phyloP scores from a whole-genome alignment of 1,284 basidiomycete species.

The Pseudozyma pruni region DNA sequence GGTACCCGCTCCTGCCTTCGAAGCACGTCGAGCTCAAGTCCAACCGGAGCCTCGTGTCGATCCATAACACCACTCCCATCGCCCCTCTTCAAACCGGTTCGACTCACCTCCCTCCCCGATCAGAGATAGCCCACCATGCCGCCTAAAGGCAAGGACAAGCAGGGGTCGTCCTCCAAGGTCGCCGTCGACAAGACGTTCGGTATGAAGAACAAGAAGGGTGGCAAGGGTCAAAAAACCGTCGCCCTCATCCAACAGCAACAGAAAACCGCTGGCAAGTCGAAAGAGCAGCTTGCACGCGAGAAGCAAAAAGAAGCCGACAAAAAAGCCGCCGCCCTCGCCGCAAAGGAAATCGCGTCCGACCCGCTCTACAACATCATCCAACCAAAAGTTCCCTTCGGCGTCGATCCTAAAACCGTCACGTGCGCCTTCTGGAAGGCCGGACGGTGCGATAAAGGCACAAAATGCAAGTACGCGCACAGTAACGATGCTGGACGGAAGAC shows the following conservation, averaged over 20 bases:
- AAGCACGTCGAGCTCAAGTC: too few species aligned
- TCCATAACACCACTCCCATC: too few species aligned
- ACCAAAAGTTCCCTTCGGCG: constrained; percentile 88
- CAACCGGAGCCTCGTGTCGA: too few species aligned
- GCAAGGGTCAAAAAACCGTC: constrained; percentile 89
- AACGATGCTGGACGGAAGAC: constrained; percentile 85
- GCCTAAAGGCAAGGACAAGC: constrained; percentile 60
- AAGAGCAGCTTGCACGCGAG: constrained; percentile 79
- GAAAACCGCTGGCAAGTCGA: constrained; percentile 75
- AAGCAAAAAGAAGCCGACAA: constrained; percentile 84
- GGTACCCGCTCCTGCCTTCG: too few species aligned
- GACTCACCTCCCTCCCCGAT: neutral
- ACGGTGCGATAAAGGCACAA: constrained; percentile 69
- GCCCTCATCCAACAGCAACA: constrained; percentile 80
- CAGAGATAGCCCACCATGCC: constrained; percentile 49
- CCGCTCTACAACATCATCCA: constrained; percentile 67
- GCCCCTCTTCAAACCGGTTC: too few species aligned
- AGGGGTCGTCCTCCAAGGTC: constrained; percentile 71
- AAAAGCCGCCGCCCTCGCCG: constrained; percentile 85
- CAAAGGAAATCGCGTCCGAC: constrained; percentile 72
- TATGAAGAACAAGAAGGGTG: constrained; percentile 89
- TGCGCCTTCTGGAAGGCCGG: constrained; percentile 66
- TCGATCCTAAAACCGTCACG: constrained; percentile 69
- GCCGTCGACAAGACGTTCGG: constrained; percentile 74
- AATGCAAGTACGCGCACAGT: constrained; percentile 93